Evolutionary conservation across 176 grass and related monocot genomes (phyloP).

Genomic region (Musa itinerans): DNA sequence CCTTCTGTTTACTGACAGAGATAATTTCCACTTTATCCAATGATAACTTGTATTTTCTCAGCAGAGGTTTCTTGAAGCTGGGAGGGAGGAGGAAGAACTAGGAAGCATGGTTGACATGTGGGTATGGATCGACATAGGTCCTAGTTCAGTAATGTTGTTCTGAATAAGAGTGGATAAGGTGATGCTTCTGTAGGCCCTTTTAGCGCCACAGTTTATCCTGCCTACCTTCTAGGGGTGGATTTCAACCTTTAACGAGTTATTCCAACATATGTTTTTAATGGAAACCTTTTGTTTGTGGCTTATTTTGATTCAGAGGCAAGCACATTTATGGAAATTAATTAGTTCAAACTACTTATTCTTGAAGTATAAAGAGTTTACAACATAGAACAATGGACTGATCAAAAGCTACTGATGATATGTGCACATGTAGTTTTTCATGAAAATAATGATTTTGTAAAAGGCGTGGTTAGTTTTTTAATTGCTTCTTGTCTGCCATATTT

Average conservation of each 20-base stretch:
- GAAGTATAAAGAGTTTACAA: neutral
- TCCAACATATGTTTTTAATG: neutral
- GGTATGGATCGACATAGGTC: too few relatives aligned
- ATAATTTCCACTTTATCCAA: too few relatives aligned
- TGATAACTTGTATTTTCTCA: too few relatives aligned
- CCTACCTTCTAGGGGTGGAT: neutral
- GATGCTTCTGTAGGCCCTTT: neutral
- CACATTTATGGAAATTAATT: neutral
- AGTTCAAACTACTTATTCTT: neutral
- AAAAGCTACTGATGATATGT: neutral
- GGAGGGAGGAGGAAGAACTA: too few relatives aligned
- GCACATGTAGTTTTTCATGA: conserved; percentile 1
- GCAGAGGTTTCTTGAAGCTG: too few relatives aligned
- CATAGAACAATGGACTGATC: neutral
- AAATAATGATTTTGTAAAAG: neutral
- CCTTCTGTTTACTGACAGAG: too few relatives aligned
- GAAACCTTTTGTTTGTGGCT: neutral
- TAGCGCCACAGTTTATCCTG: too few relatives aligned
- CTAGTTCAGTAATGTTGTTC: too few relatives aligned
- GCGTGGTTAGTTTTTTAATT: neutral
- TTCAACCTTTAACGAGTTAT: neutral
- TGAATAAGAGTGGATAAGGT: neutral
- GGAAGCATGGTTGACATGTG: too few relatives aligned
- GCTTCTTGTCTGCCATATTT: neutral
- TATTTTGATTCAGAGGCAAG: neutral